Evolutionary conservation across 208 protist species (phyloP).

Genomic region (Leishmania aethiopica): DNA sequence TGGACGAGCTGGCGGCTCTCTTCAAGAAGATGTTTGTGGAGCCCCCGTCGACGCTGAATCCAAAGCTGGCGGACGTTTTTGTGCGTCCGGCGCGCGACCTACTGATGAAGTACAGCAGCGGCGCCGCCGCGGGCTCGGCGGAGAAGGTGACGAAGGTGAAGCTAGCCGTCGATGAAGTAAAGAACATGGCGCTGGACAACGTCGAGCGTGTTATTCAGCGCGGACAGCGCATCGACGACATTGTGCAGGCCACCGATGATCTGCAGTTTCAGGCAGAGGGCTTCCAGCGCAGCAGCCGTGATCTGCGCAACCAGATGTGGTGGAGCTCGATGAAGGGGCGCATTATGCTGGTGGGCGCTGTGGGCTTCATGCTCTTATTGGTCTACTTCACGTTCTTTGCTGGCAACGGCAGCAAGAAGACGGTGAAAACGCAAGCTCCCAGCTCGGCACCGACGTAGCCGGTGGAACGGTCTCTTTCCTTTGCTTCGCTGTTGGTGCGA

Average conservation of each 20-base stretch:
- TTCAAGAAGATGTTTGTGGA: constrained; percentile 92
- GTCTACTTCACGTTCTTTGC: constrained; percentile 83
- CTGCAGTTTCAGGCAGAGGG: constrained; percentile 88
- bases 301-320: constrained; percentile 86
- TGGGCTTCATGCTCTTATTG: constrained; percentile 68
- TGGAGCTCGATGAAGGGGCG: constrained; percentile 86
- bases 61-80: constrained; percentile 71
- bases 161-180: constrained; percentile 79
- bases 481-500: neutral
- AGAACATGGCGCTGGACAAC: constrained; percentile 85
- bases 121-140: neutral
- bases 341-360: constrained; percentile 66
- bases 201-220: constrained; percentile 84
- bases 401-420: constrained; percentile 14
- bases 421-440: neutral
- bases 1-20: constrained; percentile 72
- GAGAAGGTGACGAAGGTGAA: constrained; percentile 79
- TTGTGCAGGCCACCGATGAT: constrained; percentile 87
- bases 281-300: constrained; percentile 85
- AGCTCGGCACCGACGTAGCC: neutral
- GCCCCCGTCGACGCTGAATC: constrained; percentile 54
- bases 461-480: neutral
- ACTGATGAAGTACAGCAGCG: constrained; percentile 51
- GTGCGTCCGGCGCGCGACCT: constrained; percentile 67
- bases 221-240: constrained; percentile 86